Evolutionary conservation across 2,329 filamentous ascomycete species (phyloP), one percentile per base, ranked within the genome.

Genomic region (Beauveria asiatica): DNA sequence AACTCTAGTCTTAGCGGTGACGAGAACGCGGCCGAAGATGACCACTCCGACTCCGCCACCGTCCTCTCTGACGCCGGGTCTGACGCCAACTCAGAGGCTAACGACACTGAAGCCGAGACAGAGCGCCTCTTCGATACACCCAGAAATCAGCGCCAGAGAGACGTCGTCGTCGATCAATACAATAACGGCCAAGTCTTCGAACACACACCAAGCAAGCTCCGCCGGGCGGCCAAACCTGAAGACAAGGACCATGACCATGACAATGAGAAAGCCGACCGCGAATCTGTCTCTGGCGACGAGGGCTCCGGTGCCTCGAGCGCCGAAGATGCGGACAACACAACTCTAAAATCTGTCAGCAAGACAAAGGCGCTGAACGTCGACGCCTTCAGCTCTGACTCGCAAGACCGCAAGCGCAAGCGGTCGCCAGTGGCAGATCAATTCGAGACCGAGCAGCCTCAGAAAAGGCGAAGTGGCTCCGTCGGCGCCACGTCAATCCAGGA

Each of bases 71-170:
- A 85, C 62, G 74, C 78, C 59, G 76, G 77, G 33, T 74, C 72
- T 16, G 73, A 75, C 49, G 67, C 70, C 16, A 67, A 71, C 62
- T 75, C 72, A 3, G 73, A 75, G 27, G 78, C 76, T 66, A 83
- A 85, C 69, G 83, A 84, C 71, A 87, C 92, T 3, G 93, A 97
- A 74, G 93, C 93, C 39, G 93, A 97, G 75, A 97, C 93, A 1
- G 92, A 97, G 75, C 87, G 94, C 62, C 81, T 99, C 62, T 94
- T 94, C 70, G 86, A 89, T 69, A 96, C 91, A n/a, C 92, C 92
- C 19, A 84, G 85, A 64, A 89, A 80, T 68, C 75, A 81, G 69
- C 80, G 85, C 65, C 80, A 83, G 67, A 80, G 81, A 67, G 82
- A 87, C 67, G 82, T 88, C 10, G 78, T 86, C 48, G 73, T 87